phyloP scores from a whole-genome alignment of 2,329 filamentous ascomycete species.

The Chaetomiaceae sp. region DNA sequence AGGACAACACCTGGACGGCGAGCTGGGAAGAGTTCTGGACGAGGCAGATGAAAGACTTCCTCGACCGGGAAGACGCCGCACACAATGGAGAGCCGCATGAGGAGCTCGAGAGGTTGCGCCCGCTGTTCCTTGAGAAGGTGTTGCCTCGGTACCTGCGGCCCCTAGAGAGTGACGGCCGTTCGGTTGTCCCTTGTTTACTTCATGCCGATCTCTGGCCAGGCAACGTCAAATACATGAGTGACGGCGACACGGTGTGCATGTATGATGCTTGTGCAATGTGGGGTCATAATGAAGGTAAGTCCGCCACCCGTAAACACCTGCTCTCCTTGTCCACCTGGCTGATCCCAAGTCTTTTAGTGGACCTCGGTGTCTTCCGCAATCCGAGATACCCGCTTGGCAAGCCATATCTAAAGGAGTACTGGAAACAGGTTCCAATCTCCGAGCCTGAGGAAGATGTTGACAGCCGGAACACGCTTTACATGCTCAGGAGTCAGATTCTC shows the following conservation, averaged over 20 bases:
- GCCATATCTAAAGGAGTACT: constrained; percentile 27
- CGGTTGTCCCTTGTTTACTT: constrained; percentile 25
- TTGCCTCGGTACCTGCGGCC: constrained; percentile 26
- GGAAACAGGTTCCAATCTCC: constrained; percentile 26
- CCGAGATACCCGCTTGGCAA: constrained; percentile 27
- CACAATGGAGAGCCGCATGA: constrained; percentile 15
- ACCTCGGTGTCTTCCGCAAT: constrained; percentile 28
- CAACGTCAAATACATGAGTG: constrained; percentile 23
- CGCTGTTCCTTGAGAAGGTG: constrained; percentile 25
- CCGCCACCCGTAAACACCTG: no score
- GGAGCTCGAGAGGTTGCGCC: constrained; percentile 17
- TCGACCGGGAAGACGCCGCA: constrained; percentile 23
- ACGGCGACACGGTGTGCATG: constrained; percentile 20
- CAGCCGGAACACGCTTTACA: constrained; percentile 29
- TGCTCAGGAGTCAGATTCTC: constrained; percentile 26
- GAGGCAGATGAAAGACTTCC: constrained; percentile 21
- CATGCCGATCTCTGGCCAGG: constrained; percentile 29
- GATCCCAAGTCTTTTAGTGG: constrained; percentile 10
- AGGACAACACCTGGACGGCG: constrained; percentile 23
- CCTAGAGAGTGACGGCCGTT: constrained; percentile 25
- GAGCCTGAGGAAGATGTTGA: constrained; percentile 30
- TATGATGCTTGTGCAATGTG: constrained; percentile 27
- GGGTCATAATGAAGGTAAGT: constrained; percentile 28
- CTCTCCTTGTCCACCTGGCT: background rate
- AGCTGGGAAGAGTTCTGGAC: constrained; percentile 28